Evolutionary conservation across 2,329 filamentous ascomycete genomes (phyloP), one percentile per base, ranked within the genome.

Genomic region (Diaporthe sp.): DNA sequence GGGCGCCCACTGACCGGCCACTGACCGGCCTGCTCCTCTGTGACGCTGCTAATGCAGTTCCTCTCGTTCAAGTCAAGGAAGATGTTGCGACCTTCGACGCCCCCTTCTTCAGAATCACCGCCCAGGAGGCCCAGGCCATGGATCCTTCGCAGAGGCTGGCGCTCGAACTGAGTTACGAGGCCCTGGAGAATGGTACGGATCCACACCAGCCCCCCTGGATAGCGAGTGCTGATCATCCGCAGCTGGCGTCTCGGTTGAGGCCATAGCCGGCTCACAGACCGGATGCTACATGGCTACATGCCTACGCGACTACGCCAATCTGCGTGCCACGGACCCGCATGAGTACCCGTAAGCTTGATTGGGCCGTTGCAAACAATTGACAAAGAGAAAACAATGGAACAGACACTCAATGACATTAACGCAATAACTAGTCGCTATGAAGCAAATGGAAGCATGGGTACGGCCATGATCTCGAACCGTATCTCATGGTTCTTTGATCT

Each of bases 401-500:
- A 19, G 28, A n/a, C 17, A 49, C 42, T 39, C 7, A 28, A 2
- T 39, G n/a, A 53, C 31, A 15, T 22, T 25, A 15, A 7, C 28
- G 46, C 46, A 53, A 53, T 46, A 22, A 22, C 22, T 55, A 69
- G 70, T 62, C 70, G 57, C 12, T 62, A 53, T 31, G 70, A 62
- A n/a, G 58, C 58, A 12, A 44, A 55, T 55, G 70, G 70, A 7
- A 72, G 58, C 25, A 82, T 78, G 1, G 79, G 80, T 1, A 78
- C 81, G 34, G 80, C 81, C 9, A 84, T 86, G 68, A 72, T 84
- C 28, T 81, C 85, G 0, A 87, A 87, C 75, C 81, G 86, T 8
- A 77, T 87, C 1, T 86, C 83, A 0, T 85, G 85, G 74, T 84
- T 82, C 69, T 86, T 85, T 61, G 82, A 88, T 75, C 79, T 87